Conservation (phyloP, 2,329 filamentous ascomycete genomes). For the Moelleriella libera region DNA sequence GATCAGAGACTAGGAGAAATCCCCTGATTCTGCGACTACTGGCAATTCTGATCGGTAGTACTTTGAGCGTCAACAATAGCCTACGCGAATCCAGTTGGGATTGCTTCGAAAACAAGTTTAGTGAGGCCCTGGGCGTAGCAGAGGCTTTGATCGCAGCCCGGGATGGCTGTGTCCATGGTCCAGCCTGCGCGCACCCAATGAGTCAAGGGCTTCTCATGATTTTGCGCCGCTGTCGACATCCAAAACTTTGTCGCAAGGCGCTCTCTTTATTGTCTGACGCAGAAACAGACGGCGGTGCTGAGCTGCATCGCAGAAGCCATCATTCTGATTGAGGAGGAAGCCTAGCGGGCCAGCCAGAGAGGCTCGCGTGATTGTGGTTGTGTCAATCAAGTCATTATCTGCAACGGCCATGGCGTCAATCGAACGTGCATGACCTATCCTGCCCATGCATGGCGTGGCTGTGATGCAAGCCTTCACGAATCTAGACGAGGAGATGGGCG, state of each 20-base stretch:
- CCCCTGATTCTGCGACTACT: background rate
- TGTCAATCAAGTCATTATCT: background rate
- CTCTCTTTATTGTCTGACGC: background rate
- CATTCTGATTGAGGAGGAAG: background rate
- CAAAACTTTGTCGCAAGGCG: background rate
- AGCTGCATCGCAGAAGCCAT: background rate
- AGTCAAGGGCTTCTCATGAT: background rate
- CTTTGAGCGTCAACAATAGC: background rate
- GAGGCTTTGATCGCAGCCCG: background rate
- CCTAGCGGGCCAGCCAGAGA: background rate
- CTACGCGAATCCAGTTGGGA: background rate
- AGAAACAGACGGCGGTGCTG: background rate
- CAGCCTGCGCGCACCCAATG: background rate
- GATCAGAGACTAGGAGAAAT: background rate
- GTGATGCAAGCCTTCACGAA: background rate
- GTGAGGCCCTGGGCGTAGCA: background rate
- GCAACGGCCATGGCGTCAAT: background rate
- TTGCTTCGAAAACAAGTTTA: background rate
- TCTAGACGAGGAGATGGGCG: background rate
- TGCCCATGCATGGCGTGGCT: background rate
- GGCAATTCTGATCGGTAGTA: background rate
- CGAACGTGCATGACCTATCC: too few relatives aligned
- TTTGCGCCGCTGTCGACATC: background rate
- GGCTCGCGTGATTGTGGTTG: background rate
- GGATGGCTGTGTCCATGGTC: background rate